Conservation (phyloP, 2,329 filamentous ascomycete species). For the Talaromyces sp. region DNA sequence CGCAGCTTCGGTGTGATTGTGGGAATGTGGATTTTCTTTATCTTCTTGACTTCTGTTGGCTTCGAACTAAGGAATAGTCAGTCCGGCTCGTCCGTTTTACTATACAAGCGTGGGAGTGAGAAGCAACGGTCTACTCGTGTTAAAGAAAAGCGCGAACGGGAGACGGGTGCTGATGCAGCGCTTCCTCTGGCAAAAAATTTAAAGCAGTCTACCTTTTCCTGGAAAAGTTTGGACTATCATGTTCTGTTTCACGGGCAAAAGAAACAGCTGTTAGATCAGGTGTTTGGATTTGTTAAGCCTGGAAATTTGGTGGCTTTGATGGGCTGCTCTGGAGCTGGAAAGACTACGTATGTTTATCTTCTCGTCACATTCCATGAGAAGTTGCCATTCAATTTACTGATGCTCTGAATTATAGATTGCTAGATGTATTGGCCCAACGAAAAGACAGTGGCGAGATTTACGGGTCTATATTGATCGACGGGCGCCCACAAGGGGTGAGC, state of each 20-base stretch:
- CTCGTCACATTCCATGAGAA: neutral
- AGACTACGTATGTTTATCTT: constrained; percentile 30
- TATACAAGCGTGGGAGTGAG: constrained; percentile 28
- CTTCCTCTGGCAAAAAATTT: constrained; percentile 50
- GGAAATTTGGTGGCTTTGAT: constrained; percentile 72
- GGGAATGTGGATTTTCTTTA: constrained; percentile 67
- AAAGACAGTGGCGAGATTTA: constrained; percentile 38
- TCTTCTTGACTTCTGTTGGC: constrained; percentile 65
- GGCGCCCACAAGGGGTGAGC: constrained; percentile 34
- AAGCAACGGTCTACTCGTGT: constrained; percentile 5
- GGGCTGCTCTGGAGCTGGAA: constrained; percentile 71
- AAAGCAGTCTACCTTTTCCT: constrained; percentile 68
- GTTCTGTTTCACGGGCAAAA: constrained; percentile 43
- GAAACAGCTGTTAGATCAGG: constrained; percentile 50
- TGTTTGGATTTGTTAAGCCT: constrained; percentile 66
- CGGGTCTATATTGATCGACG: constrained; percentile 39
- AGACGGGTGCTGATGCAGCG: neutral
- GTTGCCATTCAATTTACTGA: neutral
- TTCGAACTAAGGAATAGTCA: constrained; percentile 55
- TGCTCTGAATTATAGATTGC: constrained; percentile 21
- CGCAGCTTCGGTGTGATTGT: constrained; percentile 73
- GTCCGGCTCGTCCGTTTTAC: constrained; percentile 24
- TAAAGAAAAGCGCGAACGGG: neutral
- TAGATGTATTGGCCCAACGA: constrained; percentile 39
- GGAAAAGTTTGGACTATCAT: constrained; percentile 73